Evolutionary conservation across 2,329 filamentous ascomycete species (phyloP).

Genomic region (Blastomyces emzantsi): DNA sequence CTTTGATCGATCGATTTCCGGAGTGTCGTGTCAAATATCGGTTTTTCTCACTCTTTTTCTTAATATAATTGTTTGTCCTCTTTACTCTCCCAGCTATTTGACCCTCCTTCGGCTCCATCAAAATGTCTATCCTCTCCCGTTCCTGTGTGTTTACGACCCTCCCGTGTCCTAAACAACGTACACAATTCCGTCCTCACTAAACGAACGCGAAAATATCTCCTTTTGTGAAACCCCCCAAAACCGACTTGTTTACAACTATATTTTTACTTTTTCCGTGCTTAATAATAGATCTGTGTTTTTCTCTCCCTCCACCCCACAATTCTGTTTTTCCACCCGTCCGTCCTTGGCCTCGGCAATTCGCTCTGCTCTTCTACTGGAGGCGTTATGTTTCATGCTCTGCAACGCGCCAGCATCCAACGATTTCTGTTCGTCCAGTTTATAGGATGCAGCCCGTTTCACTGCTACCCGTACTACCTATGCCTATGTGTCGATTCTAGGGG

Average conservation of each 20-base stretch:
- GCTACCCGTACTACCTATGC: too few relatives aligned
- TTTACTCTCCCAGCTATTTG: neutral
- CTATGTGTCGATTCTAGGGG: too few relatives aligned
- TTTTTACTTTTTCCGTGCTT: slow-evolving; percentile 5
- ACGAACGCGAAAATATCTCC: slow-evolving; percentile 9
- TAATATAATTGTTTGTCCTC: neutral
- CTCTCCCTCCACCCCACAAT: neutral
- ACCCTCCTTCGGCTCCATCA: neutral
- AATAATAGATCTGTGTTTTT: slow-evolving; percentile 4
- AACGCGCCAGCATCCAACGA: neutral
- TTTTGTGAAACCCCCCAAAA: neutral
- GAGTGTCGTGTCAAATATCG: slow-evolving; percentile 6
- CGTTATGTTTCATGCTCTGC: neutral
- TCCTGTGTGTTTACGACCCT: neutral
- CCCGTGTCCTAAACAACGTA: neutral
- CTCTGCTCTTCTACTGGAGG: neutral
- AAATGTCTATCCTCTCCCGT: neutral
- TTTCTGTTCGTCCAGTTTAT: neutral
- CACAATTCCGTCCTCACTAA: neutral
- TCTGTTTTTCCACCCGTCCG: neutral
- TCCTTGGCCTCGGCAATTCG: neutral
- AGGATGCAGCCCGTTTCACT: too few relatives aligned
- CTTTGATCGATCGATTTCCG: neutral
- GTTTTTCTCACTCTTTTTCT: neutral
- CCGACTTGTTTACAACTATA: neutral